Evolutionary conservation across 2,329 filamentous ascomycete species (phyloP).

Genomic region (Neofusicoccum laricinum): DNA sequence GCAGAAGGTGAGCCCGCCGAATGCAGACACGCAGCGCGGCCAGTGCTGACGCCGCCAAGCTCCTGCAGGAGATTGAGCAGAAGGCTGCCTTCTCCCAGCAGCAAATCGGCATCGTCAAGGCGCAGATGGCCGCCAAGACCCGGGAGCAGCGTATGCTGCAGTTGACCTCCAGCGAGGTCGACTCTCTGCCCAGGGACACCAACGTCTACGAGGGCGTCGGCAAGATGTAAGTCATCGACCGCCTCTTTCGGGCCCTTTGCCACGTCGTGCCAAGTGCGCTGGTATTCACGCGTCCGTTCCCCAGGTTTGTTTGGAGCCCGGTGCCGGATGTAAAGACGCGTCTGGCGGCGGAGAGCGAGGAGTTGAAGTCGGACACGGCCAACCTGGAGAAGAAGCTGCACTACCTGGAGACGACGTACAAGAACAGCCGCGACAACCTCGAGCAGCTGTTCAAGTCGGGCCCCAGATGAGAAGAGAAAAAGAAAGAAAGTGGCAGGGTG

Average conservation of each 20-base stretch:
- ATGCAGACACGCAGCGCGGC: not conserved
- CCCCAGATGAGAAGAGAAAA: constrained; percentile 19
- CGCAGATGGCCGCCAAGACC: constrained; percentile 81
- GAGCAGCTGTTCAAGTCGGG: constrained; percentile 72
- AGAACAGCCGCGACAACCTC: constrained; percentile 89
- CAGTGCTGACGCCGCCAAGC: constrained; percentile 47
- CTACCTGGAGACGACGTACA: constrained; percentile 91
- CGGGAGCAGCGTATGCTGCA: constrained; percentile 86
- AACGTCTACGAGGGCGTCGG: constrained; percentile 92
- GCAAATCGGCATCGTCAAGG: constrained; percentile 81
- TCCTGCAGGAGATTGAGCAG: constrained; percentile 89
- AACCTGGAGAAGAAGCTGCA: constrained; percentile 84
- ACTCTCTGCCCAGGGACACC: constrained; percentile 70
- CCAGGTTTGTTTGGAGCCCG: constrained; percentile 83
- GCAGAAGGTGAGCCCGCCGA: constrained; percentile 67
- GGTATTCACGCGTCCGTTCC: not conserved
- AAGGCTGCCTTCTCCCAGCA: constrained; percentile 87
- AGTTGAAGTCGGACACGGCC: constrained; percentile 73
- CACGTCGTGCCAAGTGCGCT: not conserved
- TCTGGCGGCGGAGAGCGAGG: constrained; percentile 69
- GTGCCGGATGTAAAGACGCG: constrained; percentile 71
- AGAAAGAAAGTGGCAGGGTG: constrained; percentile 24
- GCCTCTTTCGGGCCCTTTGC: not conserved
- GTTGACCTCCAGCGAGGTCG: constrained; percentile 79
- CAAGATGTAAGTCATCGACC: constrained; percentile 72